Evolutionary conservation across 2,329 filamentous ascomycete species (phyloP).

Genomic region (Dactylellina drechsleri): DNA sequence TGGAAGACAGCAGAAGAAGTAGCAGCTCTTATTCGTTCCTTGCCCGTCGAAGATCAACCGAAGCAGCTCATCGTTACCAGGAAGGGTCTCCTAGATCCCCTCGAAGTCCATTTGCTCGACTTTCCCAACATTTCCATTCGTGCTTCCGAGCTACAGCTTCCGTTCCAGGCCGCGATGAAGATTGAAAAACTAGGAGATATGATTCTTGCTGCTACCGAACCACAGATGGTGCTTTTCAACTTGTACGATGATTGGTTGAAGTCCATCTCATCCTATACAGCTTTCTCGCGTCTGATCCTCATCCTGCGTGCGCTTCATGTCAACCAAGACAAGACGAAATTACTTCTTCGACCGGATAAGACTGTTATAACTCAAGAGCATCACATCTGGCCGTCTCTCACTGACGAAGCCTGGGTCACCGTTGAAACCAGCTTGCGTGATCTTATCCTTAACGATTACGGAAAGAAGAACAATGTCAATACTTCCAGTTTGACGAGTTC

Average conservation of each 20-base stretch:
- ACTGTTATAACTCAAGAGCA: conserved; percentile 98
- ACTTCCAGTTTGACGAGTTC: conserved; percentile 94
- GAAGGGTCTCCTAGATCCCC: conserved; percentile 94
- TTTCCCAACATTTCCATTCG: conserved; percentile 99
- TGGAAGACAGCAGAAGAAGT: conserved; percentile 99
- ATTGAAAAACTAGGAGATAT: conserved; percentile 99
- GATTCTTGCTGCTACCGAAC: conserved; percentile 96
- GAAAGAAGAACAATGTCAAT: conserved; percentile 99
- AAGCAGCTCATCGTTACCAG: conserved; percentile 98
- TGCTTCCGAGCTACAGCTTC: conserved; percentile 93
- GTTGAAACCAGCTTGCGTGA: conserved; percentile 97
- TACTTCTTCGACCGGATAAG: conserved; percentile 94
- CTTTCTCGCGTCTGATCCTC: conserved; percentile 92
- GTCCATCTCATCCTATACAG: conserved; percentile 97
- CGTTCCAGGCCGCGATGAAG: conserved; percentile 99
- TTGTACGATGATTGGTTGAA: conserved; percentile 99
- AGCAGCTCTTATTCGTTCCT: conserved; percentile 90
- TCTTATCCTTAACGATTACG: conserved; percentile 96
- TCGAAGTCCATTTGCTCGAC: conserved; percentile 95
- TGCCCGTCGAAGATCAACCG: conserved; percentile 97
- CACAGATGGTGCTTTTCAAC: conserved; percentile 99
- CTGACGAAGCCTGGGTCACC: conserved; percentile 99
- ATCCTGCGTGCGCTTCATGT: conserved; percentile 95
- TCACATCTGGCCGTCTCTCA: conserved; percentile 95
- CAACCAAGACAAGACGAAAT: conserved; percentile 97